These are phyloP conservation scores for Trichoderma pleuroti DNA, from an alignment of 2,329 filamentous ascomycete genomes.

Conservation along the genomic window DNA sequence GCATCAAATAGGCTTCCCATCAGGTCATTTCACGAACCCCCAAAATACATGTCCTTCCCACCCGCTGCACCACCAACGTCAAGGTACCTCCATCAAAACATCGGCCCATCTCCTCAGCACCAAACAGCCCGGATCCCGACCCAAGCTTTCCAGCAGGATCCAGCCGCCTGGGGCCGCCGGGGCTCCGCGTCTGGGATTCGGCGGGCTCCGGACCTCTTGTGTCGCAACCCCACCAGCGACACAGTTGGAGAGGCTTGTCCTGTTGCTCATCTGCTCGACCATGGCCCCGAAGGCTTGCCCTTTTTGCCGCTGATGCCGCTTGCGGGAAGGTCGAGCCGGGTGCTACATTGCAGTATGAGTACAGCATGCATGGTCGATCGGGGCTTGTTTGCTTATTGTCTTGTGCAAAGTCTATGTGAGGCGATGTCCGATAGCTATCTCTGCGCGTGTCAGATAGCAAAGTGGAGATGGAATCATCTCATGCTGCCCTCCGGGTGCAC, in stretches of 20 bases:
- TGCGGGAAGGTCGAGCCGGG: background rate
- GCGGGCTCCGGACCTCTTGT: constrained; percentile 27
- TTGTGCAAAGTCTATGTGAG: background rate
- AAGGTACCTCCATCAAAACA: background rate
- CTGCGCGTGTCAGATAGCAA: background rate
- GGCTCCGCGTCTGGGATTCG: constrained; percentile 26
- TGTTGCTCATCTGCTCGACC: background rate
- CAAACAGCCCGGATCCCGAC: background rate
- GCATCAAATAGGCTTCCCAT: constrained; percentile 3
- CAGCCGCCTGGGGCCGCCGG: constrained; percentile 7
- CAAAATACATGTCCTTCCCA: background rate
- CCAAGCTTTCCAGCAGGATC: background rate
- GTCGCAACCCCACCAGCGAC: background rate
- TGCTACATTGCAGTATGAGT: too few species aligned
- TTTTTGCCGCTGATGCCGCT: constrained; percentile 15
- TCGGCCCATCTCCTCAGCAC: background rate
- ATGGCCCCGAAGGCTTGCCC: background rate
- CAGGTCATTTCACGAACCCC: background rate
- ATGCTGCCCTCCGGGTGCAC: background rate
- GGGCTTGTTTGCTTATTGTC: background rate
- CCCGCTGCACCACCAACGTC: background rate
- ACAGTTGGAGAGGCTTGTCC: background rate
- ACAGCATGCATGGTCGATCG: constrained; percentile 1
- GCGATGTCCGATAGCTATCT: constrained; percentile 7
- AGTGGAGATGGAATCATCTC: background rate